Conservation (phyloP, 164 flowering plant genomes). For the Kalanchoe fedtschenkoi region DNA sequence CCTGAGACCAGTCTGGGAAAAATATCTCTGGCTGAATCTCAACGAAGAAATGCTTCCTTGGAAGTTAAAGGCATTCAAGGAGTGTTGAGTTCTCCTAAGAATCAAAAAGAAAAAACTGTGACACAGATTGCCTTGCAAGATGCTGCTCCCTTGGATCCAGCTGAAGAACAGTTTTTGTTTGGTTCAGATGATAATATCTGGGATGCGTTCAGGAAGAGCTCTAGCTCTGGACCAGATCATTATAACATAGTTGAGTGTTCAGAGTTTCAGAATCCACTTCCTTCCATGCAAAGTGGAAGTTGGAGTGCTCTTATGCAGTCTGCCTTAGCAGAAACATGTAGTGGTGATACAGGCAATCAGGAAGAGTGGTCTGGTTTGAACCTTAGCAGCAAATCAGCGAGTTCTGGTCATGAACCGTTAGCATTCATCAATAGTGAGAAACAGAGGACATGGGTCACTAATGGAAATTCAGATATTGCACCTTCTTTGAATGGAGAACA, state of each 20-base stretch:
- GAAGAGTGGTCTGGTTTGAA: slow-evolving; percentile 27
- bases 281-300: slow-evolving; percentile 36
- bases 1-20: slow-evolving; percentile 16
- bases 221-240: slow-evolving; percentile 9
- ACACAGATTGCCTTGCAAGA: slow-evolving; percentile 18
- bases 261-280: slow-evolving; percentile 15
- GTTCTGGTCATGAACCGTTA: slow-evolving; percentile 13
- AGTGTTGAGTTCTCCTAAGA: slow-evolving; percentile 10
- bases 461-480: slow-evolving; percentile 14
- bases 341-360: slow-evolving; percentile 19
- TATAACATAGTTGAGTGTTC: slow-evolving; percentile 13
- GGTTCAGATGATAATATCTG: slow-evolving; percentile 34
- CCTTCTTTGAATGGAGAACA: slow-evolving; percentile 9
- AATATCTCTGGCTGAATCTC: slow-evolving; percentile 15
- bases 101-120: slow-evolving; percentile 13
- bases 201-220: slow-evolving; percentile 26
- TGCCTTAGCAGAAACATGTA: slow-evolving; percentile 37
- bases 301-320: slow-evolving; percentile 54
- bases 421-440: slow-evolving; percentile 11
- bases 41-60: slow-evolving; percentile 12
- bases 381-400: slow-evolving; percentile 11
- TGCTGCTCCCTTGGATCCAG: slow-evolving; percentile 29
- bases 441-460: slow-evolving; percentile 16
- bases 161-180: slow-evolving; percentile 33
- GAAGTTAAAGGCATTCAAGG: slow-evolving; percentile 20